Base-by-base conservation (phyloP, 495 filamentous ascomycete genomes). In the Echria macrotheca region DNA sequence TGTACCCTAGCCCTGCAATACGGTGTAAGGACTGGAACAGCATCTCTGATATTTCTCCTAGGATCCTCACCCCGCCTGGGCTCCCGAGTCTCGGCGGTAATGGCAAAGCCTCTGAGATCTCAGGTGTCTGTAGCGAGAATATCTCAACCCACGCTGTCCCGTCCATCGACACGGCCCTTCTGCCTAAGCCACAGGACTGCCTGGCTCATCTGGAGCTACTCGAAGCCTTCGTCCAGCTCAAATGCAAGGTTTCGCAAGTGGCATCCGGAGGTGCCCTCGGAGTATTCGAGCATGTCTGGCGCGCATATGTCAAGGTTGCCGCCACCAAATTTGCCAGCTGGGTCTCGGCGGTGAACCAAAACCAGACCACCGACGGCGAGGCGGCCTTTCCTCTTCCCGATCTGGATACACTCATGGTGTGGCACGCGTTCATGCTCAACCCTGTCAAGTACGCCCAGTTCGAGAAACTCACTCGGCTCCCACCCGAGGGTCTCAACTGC, bases 401-500 rank as follows among this genome's bases (percentile, higher is more conserved):
- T 3, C 37, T 40, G 5, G 37, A 40, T 5, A 21, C 12, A n/a
- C 37, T 40, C 37, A 40, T 40, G 37, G 37, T 40, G 5, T 40
- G 37, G 37, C 37, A 40, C 37, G 19, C 37, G 8, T 40, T 40
- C 37, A 19, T 40, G 37, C 37, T 40, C 37, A 40, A 40, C 19
- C 37, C 37, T 9, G 15, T 40, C 19, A 18, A 19, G 15, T 40
- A 19, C 37, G 19, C 15, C 37, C 14, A 40, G 3, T 22, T 19
- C 17, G 19, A 40, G 37, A 40, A 40, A 21, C 17, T 40, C 37
- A 19, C 14, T 19, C 24, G 33, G 17, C 26, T 45, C n/a, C 26
- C 43, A 15, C 28, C 3, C 10, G 43, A n/a, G 26, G 22, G 15
- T 17, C 24, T 19, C 28, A 12, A n/a, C 26, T 31, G 25, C 19